Evolutionary conservation across 2,329 filamentous ascomycete species (phyloP).

Genomic region (Pseudopyrenochaeta lycopersici): DNA sequence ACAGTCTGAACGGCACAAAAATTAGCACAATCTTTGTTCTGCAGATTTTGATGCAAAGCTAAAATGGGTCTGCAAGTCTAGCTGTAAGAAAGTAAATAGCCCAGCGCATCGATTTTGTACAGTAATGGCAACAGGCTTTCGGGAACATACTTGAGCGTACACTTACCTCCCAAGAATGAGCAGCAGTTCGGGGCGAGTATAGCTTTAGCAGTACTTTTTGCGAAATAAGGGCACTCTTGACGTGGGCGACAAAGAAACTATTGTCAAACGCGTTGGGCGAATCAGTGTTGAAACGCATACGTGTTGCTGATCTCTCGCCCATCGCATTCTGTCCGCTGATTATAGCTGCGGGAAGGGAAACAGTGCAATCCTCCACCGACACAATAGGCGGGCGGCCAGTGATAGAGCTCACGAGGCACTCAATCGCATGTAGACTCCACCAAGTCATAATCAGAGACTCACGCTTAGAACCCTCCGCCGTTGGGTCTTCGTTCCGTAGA

Average conservation of each 20-base stretch:
- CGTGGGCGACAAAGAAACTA: slow-evolving; percentile 13
- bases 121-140: too few relatives aligned
- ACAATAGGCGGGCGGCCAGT: slow-evolving; percentile 51
- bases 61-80: too few relatives aligned
- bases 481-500: slow-evolving; percentile 45
- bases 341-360: slow-evolving; percentile 34
- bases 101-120: too few relatives aligned
- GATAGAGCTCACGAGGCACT: slow-evolving; percentile 48
- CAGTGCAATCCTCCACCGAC: slow-evolving; percentile 42
- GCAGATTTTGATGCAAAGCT: too few relatives aligned
- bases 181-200: slow-evolving; percentile 47
- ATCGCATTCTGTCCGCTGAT: background rate
- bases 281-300: background rate
- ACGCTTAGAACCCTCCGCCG: slow-evolving; percentile 29
- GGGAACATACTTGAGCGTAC: background rate
- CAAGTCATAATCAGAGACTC: slow-evolving; percentile 50
- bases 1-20: slow-evolving; percentile 18
- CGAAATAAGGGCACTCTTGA: slow-evolving; percentile 41
- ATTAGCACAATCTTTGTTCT: too few relatives aligned
- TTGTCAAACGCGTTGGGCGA: background rate
- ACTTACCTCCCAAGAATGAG: slow-evolving; percentile 46
- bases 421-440: slow-evolving; percentile 52
- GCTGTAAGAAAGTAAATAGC: too few relatives aligned
- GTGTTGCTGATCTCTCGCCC: background rate
- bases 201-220: slow-evolving; percentile 43